phyloP scores from a whole-genome alignment of 2,329 filamentous ascomycete species.

The Zalaria obscura region DNA sequence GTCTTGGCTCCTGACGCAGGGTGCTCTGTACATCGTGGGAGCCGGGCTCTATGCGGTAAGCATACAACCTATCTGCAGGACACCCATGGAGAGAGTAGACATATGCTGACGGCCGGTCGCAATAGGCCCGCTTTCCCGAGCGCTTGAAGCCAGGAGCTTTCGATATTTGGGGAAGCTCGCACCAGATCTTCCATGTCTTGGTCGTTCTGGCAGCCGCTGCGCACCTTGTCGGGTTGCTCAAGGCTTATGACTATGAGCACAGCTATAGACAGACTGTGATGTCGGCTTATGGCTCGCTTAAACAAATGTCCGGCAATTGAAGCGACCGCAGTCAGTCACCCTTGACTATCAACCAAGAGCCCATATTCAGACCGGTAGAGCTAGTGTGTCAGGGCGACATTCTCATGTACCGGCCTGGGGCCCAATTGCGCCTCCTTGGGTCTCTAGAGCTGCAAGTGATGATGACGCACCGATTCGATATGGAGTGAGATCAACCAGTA shows the following conservation, averaged over 20 bases:
- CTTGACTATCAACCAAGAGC: too few species aligned
- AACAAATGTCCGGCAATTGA: too few species aligned
- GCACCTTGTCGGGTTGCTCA: slow-evolving; percentile 68
- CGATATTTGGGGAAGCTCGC: slow-evolving; percentile 84
- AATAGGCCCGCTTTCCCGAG: slow-evolving; percentile 66
- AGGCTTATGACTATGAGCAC: slow-evolving; percentile 79
- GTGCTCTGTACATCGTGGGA: slow-evolving; percentile 70
- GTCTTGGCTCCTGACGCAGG: slow-evolving; percentile 66
- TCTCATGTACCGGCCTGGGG: too few species aligned
- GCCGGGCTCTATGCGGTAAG: slow-evolving; percentile 69
- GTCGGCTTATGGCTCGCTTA: neutral
- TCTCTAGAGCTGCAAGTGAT: too few species aligned
- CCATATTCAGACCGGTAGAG: too few species aligned
- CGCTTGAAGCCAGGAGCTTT: slow-evolving; percentile 61
- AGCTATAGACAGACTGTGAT: slow-evolving; percentile 2
- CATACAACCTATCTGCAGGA: neutral
- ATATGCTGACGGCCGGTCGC: slow-evolving; percentile 1
- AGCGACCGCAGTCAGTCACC: too few species aligned
- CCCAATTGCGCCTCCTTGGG: too few species aligned
- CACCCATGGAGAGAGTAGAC: neutral
- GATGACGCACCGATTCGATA: too few species aligned
- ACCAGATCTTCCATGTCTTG: slow-evolving; percentile 90
- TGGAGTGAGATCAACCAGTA: too few species aligned
- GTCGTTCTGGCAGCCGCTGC: slow-evolving; percentile 70
- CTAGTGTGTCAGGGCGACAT: too few species aligned